Conservation (phyloP, 176 grass and related monocot genomes). For the Zea luxurians region DNA sequence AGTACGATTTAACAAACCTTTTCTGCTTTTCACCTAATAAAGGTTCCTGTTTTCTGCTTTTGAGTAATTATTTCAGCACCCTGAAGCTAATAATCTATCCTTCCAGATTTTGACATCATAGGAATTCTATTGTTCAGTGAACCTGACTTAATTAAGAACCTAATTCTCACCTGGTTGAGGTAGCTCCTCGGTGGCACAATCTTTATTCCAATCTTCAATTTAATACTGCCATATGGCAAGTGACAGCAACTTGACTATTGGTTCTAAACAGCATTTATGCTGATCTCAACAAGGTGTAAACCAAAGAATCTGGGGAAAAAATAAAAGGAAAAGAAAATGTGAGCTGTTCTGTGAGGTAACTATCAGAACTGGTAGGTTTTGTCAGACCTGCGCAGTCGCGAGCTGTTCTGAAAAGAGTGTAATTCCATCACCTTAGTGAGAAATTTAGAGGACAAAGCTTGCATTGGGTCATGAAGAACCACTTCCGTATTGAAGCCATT, state of each 20-base stretch:
- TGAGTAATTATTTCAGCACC: conserved; percentile 33
- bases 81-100: conserved; percentile 41
- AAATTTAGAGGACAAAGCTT: conserved; percentile 1
- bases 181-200: conserved; percentile 8
- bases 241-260: conserved; percentile 14
- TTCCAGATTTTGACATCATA: conserved; percentile 21
- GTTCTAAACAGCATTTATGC: conserved; percentile 20
- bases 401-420: not conserved
- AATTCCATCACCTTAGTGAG: conserved; percentile 1
- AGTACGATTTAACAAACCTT: conserved; percentile 28
- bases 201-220: conserved; percentile 4
- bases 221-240: conserved; percentile 16
- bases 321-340: not conserved
- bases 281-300: conserved; percentile 32
- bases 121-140: conserved; percentile 17
- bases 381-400: not conserved
- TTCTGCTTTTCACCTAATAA: conserved; percentile 56
- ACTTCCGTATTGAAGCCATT: conserved; percentile 28
- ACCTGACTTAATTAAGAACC: conserved; percentile 38
- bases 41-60: conserved; percentile 15
- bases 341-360: not conserved
- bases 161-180: conserved; percentile 44
- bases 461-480: not conserved
- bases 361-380: not conserved
- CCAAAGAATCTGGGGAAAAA: conserved; percentile 13